Evolutionary conservation across 495 filamentous ascomycete genomes (phyloP).

Genomic region (Staphylotrichum tortipilum): DNA sequence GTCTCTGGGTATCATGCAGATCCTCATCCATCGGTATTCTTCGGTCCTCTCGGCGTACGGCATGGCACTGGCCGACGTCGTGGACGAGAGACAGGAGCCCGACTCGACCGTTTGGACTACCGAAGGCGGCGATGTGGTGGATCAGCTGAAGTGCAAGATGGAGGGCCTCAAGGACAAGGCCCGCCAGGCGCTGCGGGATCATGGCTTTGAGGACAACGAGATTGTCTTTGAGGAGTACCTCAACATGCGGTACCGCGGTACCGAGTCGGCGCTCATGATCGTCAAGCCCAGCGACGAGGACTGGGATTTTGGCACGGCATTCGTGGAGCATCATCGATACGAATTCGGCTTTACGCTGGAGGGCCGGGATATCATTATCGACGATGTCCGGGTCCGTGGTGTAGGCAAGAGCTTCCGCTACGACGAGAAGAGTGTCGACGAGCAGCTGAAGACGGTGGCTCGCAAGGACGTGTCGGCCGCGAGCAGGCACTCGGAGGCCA

Average conservation of each 20-base stretch:
- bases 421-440: constrained; percentile 69
- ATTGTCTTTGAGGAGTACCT: constrained; percentile 82
- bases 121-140: constrained; percentile 44
- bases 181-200: constrained; percentile 51
- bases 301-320: constrained; percentile 75
- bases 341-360: constrained; percentile 93
- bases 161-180: constrained; percentile 62
- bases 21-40: constrained; percentile 84
- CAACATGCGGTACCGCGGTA: constrained; percentile 83
- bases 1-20: constrained; percentile 75
- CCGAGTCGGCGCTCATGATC: constrained; percentile 82
- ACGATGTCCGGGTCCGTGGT: constrained; percentile 82
- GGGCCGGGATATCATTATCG: constrained; percentile 82
- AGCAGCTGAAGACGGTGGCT: constrained; percentile 61
- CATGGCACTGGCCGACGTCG: constrained; percentile 93
- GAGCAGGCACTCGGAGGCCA: constrained; percentile 48
- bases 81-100: constrained; percentile 86
- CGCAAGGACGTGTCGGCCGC: constrained; percentile 36
- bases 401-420: constrained; percentile 80
- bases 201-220: constrained; percentile 63
- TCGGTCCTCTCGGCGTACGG: constrained; percentile 94
- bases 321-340: constrained; percentile 78
- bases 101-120: constrained; percentile 75
- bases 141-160: constrained; percentile 48
- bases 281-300: constrained; percentile 55